These are phyloP conservation scores for Acer campestre DNA, from an alignment of 345 rosid species.

Conservation along the genomic window DNA sequence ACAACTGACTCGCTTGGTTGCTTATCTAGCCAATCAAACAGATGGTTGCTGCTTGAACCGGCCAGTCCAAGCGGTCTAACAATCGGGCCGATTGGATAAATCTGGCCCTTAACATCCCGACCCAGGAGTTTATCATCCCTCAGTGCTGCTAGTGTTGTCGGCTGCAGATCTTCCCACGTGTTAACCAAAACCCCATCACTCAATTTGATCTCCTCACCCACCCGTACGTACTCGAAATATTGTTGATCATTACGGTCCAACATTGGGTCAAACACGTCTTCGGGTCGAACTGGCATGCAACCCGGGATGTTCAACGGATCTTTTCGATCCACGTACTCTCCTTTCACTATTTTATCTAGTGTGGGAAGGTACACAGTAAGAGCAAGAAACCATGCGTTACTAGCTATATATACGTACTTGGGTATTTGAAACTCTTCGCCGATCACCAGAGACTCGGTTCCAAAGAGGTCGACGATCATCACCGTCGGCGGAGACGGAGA, in stretches of 20 bases:
- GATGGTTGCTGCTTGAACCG: neutral
- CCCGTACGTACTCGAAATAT: neutral
- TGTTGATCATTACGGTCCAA: constrained; percentile 31
- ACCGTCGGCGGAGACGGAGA: constrained; percentile 34
- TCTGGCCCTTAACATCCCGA: constrained; percentile 28
- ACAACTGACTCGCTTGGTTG: constrained; percentile 53
- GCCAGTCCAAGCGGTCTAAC: constrained; percentile 15
- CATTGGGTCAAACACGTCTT: constrained; percentile 45
- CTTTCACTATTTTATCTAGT: constrained; percentile 39
- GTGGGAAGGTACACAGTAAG: constrained; percentile 34
- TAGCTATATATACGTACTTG: constrained; percentile 36
- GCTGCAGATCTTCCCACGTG: constrained; percentile 62
- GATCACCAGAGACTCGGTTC: constrained; percentile 35
- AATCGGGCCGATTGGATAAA: constrained; percentile 56
- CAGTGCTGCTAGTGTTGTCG: constrained; percentile 41
- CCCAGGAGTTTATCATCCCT: constrained; percentile 25
- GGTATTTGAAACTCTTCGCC: constrained; percentile 44
- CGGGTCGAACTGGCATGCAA: constrained; percentile 46
- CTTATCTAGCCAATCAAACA: constrained; percentile 51
- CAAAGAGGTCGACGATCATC: constrained; percentile 55
- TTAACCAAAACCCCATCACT: constrained; percentile 62
- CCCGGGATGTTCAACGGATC: constrained; percentile 56
- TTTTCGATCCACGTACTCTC: constrained; percentile 36
- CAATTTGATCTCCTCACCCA: constrained; percentile 13
- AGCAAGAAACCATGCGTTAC: constrained; percentile 61